Percentiles rank a stretch among this genome's conserved stretches.
Evolutionary conservation across 2,329 filamentous ascomycete genomes (phyloP).

Genomic region (Sarocladium kiliense): DNA sequence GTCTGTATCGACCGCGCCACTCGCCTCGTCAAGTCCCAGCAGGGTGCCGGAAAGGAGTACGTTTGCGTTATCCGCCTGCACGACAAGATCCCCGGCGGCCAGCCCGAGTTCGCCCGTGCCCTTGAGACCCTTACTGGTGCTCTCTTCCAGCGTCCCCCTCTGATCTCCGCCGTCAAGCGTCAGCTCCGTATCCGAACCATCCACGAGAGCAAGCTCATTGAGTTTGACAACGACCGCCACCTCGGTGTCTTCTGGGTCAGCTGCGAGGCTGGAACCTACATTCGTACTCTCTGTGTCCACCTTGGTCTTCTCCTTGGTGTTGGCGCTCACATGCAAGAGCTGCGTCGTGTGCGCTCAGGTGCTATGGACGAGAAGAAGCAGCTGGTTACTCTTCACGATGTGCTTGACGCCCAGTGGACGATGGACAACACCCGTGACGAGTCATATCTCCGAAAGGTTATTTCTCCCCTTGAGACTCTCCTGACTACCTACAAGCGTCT

Average conservation of each 20-base stretch:
- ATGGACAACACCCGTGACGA: constrained; percentile 96
- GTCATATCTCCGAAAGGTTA: constrained; percentile 84
- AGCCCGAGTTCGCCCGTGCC: constrained; percentile 87
- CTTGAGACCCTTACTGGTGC: constrained; percentile 95
- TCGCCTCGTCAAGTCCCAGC: constrained; percentile 96
- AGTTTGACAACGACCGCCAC: constrained; percentile 98
- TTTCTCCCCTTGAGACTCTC: constrained; percentile 87
- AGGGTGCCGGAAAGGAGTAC: constrained; percentile 98
- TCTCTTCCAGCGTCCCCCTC: constrained; percentile 82
- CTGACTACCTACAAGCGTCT: constrained; percentile 92
- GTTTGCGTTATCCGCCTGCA: constrained; percentile 93
- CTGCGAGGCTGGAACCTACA: constrained; percentile 96
- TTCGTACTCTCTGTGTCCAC: constrained; percentile 96
- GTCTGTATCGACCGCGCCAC: constrained; percentile 96
- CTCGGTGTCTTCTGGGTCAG: constrained; percentile 99
- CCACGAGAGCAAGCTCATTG: constrained; percentile 91
- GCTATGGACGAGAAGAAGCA: constrained; percentile 89
- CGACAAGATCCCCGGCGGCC: constrained; percentile 88
- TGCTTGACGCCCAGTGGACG: constrained; percentile 93
- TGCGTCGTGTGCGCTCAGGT: constrained; percentile 86
- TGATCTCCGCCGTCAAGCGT: constrained; percentile 98
- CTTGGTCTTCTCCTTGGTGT: constrained; percentile 72
- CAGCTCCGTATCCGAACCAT: constrained; percentile 98
- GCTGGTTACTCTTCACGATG: constrained; percentile 80
- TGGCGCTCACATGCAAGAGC: constrained; percentile 97